Evolutionary conservation across 192 early-diverging fungal species (phyloP), one percentile per base, ranked within the genome.

Genomic region (Rhizophagus sp.): DNA sequence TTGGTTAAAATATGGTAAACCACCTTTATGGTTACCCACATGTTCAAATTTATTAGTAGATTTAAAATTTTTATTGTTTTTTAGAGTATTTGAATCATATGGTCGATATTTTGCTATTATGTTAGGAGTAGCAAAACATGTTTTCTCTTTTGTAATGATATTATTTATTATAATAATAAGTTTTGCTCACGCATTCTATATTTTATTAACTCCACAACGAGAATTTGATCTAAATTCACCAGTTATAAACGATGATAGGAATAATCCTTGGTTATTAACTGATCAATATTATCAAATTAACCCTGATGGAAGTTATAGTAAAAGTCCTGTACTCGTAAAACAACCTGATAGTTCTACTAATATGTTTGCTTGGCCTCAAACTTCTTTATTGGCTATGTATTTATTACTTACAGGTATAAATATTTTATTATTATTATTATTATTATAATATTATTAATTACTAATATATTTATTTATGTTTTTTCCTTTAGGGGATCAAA

Each of bases 61-160:
- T 19, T n/a, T 72, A 44, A 72, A 72, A 47, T 72, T 72, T 36
- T 47, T 72, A 47, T 72, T 72, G 1, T 47, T 72, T 36, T 47
- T 72, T 19, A 11, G 69, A 72, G 30, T 34, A 24, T 72, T 72
- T 72, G 69, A 72, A 24, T 72, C 34, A 34, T 72, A 34, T 72
- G 69, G 69, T n/a, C n/a, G 25, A n/a, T 72, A 72, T 36, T 44
- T 72, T 36, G 44, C 69, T 11, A 72, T 72, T n/a, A 72, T 72
- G 13, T 36, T 36, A 12, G 69, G 69, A 24, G 69, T 72, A 34
- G 44, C 44, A 39, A 11, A 36, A 36, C 25, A 72, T 19, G 34
- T 72, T 34, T 72, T 72, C 36, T 72, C 69, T 11, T 72, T 72
- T 36, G 9, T 72, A 47, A 25, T 72, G 19, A 72, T 72, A 24